These are phyloP conservation scores for Phytopythium cucurbitacearum DNA, from an alignment of 352 stramenopile species.

Conservation along the genomic window DNA sequence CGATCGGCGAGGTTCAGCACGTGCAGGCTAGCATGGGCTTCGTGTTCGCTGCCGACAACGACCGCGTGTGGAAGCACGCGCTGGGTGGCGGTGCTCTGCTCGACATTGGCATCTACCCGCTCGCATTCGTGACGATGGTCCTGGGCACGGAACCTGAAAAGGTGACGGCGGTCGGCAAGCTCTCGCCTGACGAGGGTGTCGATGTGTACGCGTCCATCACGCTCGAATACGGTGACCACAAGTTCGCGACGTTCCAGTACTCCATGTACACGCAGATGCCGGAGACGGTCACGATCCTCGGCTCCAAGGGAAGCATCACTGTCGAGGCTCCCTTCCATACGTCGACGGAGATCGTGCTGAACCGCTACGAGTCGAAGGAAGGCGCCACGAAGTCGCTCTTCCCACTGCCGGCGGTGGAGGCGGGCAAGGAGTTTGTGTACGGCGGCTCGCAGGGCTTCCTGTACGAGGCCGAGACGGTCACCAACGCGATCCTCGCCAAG, in stretches of 20 bases:
- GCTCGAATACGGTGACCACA: conserved; percentile 37
- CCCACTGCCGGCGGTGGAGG: conserved; percentile 23
- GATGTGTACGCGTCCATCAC: conserved; percentile 54
- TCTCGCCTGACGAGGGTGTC: conserved; percentile 44
- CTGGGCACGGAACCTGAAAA: conserved; percentile 44
- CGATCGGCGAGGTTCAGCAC: conserved; percentile 46
- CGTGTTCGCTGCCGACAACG: conserved; percentile 19
- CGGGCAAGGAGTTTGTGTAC: conserved; percentile 42
- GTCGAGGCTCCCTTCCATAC: conserved; percentile 51
- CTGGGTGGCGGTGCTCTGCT: conserved; percentile 71
- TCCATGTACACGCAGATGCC: conserved; percentile 49
- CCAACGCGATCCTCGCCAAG: conserved; percentile 44
- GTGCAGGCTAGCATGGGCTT: conserved; percentile 49
- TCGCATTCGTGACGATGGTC: conserved; percentile 66
- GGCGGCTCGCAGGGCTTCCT: conserved; percentile 58
- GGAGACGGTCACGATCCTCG: conserved; percentile 71
- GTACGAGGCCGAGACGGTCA: conserved; percentile 71
- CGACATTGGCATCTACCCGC: conserved; percentile 77
- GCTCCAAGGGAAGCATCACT: conserved; percentile 55
- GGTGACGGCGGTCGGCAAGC: conserved; percentile 41
- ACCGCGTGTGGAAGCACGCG: conserved; percentile 57
- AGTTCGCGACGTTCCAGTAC: conserved; percentile 59
- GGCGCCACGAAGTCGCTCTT: conserved; percentile 37
- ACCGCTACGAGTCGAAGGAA: conserved; percentile 8
- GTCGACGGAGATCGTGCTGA: conserved; percentile 35